Conservation (phyloP, 2,329 filamentous ascomycete genomes). For the Hypoxylon sp. region DNA sequence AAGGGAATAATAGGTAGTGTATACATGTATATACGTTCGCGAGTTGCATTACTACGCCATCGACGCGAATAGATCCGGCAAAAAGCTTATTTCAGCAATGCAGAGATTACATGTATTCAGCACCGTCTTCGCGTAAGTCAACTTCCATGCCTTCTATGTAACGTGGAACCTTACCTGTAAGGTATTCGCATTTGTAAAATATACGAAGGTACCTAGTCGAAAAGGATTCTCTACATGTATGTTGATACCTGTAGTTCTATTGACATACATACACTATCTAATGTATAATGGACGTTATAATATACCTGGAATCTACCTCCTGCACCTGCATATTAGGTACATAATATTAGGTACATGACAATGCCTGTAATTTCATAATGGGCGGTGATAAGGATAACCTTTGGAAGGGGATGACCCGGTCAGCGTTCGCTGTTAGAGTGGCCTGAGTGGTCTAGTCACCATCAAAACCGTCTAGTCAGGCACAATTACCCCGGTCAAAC, state of each 20-base stretch:
- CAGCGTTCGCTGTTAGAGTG: too few relatives aligned
- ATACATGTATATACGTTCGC: constrained; percentile 6
- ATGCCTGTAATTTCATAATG: constrained; percentile 15
- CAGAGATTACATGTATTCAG: background rate
- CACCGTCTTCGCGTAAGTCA: background rate
- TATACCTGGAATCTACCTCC: too few relatives aligned
- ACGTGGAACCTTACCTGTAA: background rate
- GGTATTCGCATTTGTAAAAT: background rate
- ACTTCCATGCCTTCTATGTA: too few relatives aligned
- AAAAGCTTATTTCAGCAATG: constrained; percentile 38
- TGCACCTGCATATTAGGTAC: background rate
- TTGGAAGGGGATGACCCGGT: background rate
- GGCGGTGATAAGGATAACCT: constrained; percentile 31
- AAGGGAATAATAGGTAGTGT: background rate
- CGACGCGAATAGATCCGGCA: constrained; percentile 21
- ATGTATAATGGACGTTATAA: too few relatives aligned
- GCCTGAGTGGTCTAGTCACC: constrained; percentile 15
- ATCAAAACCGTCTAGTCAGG: constrained; percentile 24
- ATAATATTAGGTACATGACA: background rate
- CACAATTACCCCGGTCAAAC: constrained; percentile 20
- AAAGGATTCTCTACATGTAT: too few relatives aligned
- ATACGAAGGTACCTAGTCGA: background rate
- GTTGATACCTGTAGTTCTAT: too few relatives aligned
- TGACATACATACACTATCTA: too few relatives aligned
- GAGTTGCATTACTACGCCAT: constrained; percentile 5